A percentile compares a stretch with the other conserved stretches of the same genome.
phyloP scores from a whole-genome alignment of 129 eudicot genomes.

The Apium graveolens region DNA sequence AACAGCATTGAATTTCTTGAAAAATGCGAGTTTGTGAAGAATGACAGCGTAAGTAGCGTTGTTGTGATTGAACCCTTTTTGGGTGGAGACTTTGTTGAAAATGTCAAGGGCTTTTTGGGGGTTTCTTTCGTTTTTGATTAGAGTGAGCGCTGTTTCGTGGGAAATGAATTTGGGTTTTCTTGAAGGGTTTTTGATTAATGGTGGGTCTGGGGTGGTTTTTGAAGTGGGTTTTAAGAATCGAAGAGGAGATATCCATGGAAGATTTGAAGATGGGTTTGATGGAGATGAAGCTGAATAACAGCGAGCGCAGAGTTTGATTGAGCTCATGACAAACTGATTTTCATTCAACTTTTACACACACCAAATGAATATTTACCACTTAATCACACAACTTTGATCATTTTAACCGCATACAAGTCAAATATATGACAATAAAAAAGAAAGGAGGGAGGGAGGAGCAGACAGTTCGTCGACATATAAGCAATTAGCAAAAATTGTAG shows the following conservation, averaged over 20 bases:
- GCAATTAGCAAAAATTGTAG: no score
- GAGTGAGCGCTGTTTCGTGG: conserved; percentile 47
- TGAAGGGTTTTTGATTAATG: conserved; percentile 25
- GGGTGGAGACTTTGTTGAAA: conserved; percentile 45
- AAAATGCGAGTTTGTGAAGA: conserved; percentile 60
- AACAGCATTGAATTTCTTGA: conserved; percentile 45
- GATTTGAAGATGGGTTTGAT: conserved; percentile 26
- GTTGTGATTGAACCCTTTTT: conserved; percentile 79
- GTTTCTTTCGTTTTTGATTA: conserved; percentile 63
- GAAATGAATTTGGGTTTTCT: conserved; percentile 54
- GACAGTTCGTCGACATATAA: no score
- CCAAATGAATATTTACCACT: no score
- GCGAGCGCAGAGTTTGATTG: conserved; percentile 23
- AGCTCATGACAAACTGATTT: conserved; percentile 27
- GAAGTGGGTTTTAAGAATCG: conserved; percentile 25
- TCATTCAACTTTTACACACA: no score
- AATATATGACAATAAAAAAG: no score
- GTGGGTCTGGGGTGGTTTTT: conserved; percentile 29
- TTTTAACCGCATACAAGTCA: no score
- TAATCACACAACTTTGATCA: no score
- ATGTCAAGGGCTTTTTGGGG: conserved; percentile 41
- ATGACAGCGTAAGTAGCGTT: conserved; percentile 67
- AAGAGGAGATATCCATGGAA: conserved; percentile 56
- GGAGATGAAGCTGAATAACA: conserved; percentile 15
- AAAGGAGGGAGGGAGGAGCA: no score